Evolutionary conservation across 2,329 filamentous ascomycete species (phyloP).

Genomic region (Clarireedia homoeocarpa): DNA sequence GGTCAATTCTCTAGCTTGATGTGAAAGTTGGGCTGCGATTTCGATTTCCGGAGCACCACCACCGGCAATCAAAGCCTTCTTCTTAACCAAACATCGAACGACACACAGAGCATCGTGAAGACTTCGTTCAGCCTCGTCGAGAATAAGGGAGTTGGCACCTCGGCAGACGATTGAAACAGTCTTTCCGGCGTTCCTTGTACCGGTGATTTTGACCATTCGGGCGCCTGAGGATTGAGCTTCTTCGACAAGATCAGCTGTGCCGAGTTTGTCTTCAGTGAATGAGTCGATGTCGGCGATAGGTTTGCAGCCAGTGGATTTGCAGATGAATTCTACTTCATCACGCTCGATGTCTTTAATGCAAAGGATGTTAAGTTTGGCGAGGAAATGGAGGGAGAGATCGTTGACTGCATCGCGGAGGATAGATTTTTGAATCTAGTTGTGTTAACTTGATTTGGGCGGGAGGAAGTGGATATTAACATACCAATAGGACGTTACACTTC

Average conservation of each 20-base stretch:
- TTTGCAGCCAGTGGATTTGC: slow-evolving; percentile 98
- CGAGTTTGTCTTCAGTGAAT: slow-evolving; percentile 97
- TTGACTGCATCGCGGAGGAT: slow-evolving; percentile 97
- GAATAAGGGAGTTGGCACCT: slow-evolving; percentile 86
- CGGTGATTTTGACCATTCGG: slow-evolving; percentile 90
- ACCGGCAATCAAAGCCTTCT: slow-evolving; percentile 97
- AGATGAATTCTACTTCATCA: slow-evolving; percentile 98
- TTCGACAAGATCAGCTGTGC: slow-evolving; percentile 86
- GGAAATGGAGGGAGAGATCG: slow-evolving; percentile 93
- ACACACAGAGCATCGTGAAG: slow-evolving; percentile 97
- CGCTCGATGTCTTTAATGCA: slow-evolving; percentile 97
- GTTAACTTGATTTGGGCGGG: not conserved
- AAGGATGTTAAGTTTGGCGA: slow-evolving; percentile 93
- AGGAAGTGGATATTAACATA: not conserved
- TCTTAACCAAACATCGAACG: slow-evolving; percentile 95
- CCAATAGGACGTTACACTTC: slow-evolving; percentile 76
- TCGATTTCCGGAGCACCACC: slow-evolving; percentile 96
- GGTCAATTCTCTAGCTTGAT: slow-evolving; percentile 72
- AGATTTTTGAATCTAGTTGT: slow-evolving; percentile 82
- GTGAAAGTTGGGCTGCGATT: slow-evolving; percentile 78
- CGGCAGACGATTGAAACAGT: slow-evolving; percentile 93
- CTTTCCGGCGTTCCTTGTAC: slow-evolving; percentile 75
- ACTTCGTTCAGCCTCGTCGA: slow-evolving; percentile 94
- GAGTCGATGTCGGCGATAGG: slow-evolving; percentile 97
- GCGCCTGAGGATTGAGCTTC: slow-evolving; percentile 82